Percentiles rank a stretch among this genome's conserved stretches.
Evolutionary conservation across 2,329 filamentous ascomycete genomes (phyloP).

Genomic region (Ceratocystis variospora): DNA sequence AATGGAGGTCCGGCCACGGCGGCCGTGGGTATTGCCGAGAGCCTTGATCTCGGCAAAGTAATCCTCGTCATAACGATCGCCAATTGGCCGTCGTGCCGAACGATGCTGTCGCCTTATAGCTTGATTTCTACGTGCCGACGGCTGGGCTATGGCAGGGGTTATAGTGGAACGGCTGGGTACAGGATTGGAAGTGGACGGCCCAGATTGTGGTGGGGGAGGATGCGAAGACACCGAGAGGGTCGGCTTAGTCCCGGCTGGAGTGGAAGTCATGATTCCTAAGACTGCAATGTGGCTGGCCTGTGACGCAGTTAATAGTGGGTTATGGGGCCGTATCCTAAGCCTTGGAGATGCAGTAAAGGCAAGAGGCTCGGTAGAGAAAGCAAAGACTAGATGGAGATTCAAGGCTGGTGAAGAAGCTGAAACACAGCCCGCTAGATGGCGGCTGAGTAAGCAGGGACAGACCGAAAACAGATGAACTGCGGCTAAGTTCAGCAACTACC

Average conservation of each 20-base stretch:
- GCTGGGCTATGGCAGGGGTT: slow-evolving; percentile 21
- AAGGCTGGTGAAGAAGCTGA: background rate
- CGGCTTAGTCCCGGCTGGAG: background rate
- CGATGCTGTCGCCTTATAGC: slow-evolving; percentile 69
- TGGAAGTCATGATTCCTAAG: background rate
- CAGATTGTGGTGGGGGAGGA: background rate
- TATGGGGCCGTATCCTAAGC: no score
- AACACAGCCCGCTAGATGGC: background rate
- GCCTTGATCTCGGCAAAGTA: slow-evolving; percentile 64
- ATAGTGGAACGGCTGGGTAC: background rate
- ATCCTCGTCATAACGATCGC: slow-evolving; percentile 50
- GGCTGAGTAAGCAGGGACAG: background rate
- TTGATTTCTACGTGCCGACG: slow-evolving; percentile 60
- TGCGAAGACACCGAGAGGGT: background rate
- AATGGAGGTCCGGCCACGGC: slow-evolving; percentile 90
- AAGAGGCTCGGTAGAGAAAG: background rate
- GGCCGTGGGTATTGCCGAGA: slow-evolving; percentile 44
- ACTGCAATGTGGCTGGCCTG: background rate
- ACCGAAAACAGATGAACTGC: background rate
- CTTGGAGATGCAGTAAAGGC: no score
- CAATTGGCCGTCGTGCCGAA: slow-evolving; percentile 57
- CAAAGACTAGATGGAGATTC: background rate
- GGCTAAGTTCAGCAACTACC: background rate
- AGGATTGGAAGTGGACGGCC: background rate
- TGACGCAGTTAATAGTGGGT: no score